Evolutionary conservation across 257 asterid genomes (phyloP), one percentile per base, ranked within the genome.

Genomic region (Nicotiana benthamiana): DNA sequence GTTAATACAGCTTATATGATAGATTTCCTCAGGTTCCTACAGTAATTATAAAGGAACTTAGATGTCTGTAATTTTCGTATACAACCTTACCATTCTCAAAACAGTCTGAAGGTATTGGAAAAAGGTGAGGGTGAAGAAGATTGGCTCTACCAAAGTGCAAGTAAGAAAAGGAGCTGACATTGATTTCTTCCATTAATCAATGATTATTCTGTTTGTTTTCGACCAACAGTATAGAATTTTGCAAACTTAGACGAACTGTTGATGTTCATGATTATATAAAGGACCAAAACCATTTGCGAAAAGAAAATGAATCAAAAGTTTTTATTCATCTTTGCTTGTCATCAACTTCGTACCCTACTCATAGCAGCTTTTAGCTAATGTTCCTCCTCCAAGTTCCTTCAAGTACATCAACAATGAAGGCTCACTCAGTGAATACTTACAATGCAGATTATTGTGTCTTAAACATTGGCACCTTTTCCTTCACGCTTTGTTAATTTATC

Each of bases 331-430:
- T 26, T 9, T 81, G 65, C 18, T 79, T 48, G 32, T 82, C 20
- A 75, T 81, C 30, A 61, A 34, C 6, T 81, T 52, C 36, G 70
- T 27, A 22, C 75, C 17, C 56, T 79, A 27, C 20, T 74, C n/a
- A 27, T 57, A 0, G 75, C 80, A 51, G 34, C 80, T 46, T 36
- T 74, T 79, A 20, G 83, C 84, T 15, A 40, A 63, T 75, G 87
- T 86, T 60, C 86, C 82, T 2, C 72, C 82, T n/a, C 51, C 85
- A 15, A 77, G 70, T 30, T 82, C 84, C 8, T 86, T 84, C 65
- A 68, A 82, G 32, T 82, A 82, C 80, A 66, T 56, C 80, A 66
- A 48, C 10, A 86, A 86, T 79, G 80, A 84, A 62, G 89, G 87
- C 3, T 16, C 63, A 40, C 72, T 86, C 3, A 84, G 87, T 12